Conservation (phyloP, 2,329 filamentous ascomycete genomes). For the Alternaria conjuncta region DNA sequence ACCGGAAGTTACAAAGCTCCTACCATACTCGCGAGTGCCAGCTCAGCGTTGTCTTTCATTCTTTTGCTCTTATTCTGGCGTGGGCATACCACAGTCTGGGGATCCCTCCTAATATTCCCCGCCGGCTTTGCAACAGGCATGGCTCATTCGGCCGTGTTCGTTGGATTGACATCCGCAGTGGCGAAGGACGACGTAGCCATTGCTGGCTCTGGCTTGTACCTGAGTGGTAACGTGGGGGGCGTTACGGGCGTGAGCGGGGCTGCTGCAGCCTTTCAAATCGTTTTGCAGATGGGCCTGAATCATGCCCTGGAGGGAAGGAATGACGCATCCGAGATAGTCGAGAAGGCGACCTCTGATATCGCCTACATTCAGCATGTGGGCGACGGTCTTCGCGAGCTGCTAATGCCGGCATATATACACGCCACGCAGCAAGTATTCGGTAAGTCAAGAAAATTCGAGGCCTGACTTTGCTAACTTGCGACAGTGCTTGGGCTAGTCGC, state of each 20-base stretch:
- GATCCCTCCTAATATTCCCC: neutral
- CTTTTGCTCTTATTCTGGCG: neutral
- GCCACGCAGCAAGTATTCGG: neutral
- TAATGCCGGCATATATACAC: neutral
- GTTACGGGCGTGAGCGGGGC: neutral
- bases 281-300: neutral
- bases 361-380: neutral
- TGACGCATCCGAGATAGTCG: neutral
- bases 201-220: neutral
- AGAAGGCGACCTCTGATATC: neutral
- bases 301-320: neutral
- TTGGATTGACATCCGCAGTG: neutral
- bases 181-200: neutral
- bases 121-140: neutral
- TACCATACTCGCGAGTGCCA: neutral
- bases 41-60: neutral
- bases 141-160: neutral
- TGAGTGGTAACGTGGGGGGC: neutral
- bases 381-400: neutral
- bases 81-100: neutral
- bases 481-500: conserved; percentile 13
- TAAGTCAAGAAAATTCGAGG: neutral
- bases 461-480: neutral
- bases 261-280: neutral
- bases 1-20: neutral